Evolutionary conservation across 148 eudicot species (phyloP).

Genomic region (Chenopodium album): DNA sequence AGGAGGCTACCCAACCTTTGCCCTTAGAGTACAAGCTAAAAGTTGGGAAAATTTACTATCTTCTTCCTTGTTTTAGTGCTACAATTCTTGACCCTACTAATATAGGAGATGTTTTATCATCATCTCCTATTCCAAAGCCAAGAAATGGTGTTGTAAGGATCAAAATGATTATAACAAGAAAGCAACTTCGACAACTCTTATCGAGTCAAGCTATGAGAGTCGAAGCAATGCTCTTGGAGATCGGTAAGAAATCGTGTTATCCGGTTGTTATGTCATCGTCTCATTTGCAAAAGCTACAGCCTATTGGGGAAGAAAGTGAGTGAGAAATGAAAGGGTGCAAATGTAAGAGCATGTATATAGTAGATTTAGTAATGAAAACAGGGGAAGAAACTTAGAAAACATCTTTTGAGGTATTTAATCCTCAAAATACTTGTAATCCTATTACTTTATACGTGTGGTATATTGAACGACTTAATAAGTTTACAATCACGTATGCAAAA

Average conservation of each 20-base stretch:
- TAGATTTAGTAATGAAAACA: neutral
- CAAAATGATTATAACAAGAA: constrained; percentile 60
- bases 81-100: neutral
- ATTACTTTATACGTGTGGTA: no score
- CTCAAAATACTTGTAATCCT: neutral
- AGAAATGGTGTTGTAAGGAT: constrained; percentile 40
- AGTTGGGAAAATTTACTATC: constrained; percentile 28
- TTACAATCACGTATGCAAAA: no score
- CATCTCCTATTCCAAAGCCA: neutral
- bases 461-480: no score
- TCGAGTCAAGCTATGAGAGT: constrained; percentile 25
- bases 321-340: neutral
- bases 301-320: constrained; percentile 45
- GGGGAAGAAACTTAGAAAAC: neutral
- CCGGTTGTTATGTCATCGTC: constrained; percentile 10
- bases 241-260: constrained; percentile 10
- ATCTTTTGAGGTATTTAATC: neutral
- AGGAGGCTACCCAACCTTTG: constrained; percentile 34
- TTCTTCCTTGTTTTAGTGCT: constrained; percentile 21
- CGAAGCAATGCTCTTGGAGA: constrained; percentile 30
- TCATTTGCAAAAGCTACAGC: constrained; percentile 37
- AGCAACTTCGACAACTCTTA: constrained; percentile 52
- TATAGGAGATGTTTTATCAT: neutral
- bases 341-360: neutral
- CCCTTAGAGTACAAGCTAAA: constrained; percentile 32